A percentile compares a stretch with the other conserved stretches of the same genome.
These are phyloP conservation scores for Crataegus laevigata DNA, from an alignment of 306 rosid genomes.

Conservation along the genomic window DNA sequence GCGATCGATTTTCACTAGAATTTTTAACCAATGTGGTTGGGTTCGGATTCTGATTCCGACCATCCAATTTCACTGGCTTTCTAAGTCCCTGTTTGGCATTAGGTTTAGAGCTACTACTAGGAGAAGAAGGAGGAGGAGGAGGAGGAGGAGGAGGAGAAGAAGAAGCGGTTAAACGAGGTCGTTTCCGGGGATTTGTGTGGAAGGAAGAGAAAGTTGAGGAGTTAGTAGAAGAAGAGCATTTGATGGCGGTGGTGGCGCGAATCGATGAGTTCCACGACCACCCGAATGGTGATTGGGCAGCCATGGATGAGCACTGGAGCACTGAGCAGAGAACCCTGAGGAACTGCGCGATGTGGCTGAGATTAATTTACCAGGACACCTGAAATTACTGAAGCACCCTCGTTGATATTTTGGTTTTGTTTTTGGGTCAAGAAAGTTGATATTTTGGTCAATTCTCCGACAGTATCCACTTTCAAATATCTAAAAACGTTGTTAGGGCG, in stretches of 20 bases:
- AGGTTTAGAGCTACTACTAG: slow-evolving; percentile 7
- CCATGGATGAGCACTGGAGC: slow-evolving; percentile 19
- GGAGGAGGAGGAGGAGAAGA: slow-evolving; percentile 15
- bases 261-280: slow-evolving; percentile 15
- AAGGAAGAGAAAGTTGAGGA: slow-evolving; percentile 6
- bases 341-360: background rate
- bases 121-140: background rate
- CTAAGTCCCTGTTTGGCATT: slow-evolving; percentile 1
- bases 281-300: slow-evolving; percentile 15
- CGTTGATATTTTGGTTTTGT: background rate
- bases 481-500: background rate
- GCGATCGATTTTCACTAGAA: background rate
- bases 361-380: background rate
- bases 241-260: background rate
- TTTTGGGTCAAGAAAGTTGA: too few relatives aligned
- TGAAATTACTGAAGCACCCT: background rate
- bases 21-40: background rate
- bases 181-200: slow-evolving; percentile 11
- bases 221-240: background rate
- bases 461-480: background rate
- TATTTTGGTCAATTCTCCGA: background rate
- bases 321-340: background rate
- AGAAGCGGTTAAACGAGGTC: slow-evolving; percentile 17
- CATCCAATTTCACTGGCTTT: slow-evolving; percentile 9
- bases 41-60: slow-evolving; percentile 12